Percentiles rank a stretch among this genome's conserved stretches.
Evolutionary conservation across 805 yeast species (phyloP).

Genomic region (Ogataea minuta): DNA sequence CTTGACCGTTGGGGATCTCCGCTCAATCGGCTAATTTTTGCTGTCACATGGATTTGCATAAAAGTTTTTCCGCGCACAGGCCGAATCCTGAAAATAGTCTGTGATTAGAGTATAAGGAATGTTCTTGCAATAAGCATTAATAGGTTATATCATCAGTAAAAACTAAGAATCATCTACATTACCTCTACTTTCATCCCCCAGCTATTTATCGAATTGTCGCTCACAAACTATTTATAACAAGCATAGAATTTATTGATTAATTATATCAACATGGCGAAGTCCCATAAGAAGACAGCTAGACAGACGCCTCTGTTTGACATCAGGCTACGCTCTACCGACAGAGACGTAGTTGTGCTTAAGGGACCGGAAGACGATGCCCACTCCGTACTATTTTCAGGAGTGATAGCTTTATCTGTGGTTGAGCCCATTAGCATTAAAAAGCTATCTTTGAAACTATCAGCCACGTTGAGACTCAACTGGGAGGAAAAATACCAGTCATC

Average conservation of each 20-base stretch:
- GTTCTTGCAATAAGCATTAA: too few relatives aligned
- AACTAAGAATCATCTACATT: too few relatives aligned
- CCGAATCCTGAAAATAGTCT: background rate
- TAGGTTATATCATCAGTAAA: too few relatives aligned
- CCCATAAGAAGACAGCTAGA: conserved; percentile 24
- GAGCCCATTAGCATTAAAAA: conserved; percentile 74
- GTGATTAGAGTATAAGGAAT: background rate
- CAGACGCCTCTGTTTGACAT: conserved; percentile 41
- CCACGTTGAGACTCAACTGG: conserved; percentile 66
- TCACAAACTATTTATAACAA: too few relatives aligned
- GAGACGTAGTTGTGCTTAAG: conserved; percentile 75
- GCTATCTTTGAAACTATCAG: conserved; percentile 61
- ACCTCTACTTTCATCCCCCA: too few relatives aligned
- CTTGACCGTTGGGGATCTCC: too few relatives aligned
- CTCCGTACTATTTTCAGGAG: conserved; percentile 73
- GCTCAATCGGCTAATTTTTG: background rate
- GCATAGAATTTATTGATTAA: background rate
- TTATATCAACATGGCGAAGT: conserved; percentile 16
- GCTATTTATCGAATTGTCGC: too few relatives aligned
- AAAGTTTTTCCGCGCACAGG: conserved; percentile 12
- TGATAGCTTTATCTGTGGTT: conserved; percentile 66
- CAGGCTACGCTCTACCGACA: conserved; percentile 64
- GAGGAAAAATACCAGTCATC: conserved; percentile 49
- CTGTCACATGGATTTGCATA: conserved; percentile 6
- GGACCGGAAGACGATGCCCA: conserved; percentile 79